Evolutionary conservation across 1,284 basidiomycete genomes (phyloP).

Genomic region (Ceratorhiza oryzae-sativae): DNA sequence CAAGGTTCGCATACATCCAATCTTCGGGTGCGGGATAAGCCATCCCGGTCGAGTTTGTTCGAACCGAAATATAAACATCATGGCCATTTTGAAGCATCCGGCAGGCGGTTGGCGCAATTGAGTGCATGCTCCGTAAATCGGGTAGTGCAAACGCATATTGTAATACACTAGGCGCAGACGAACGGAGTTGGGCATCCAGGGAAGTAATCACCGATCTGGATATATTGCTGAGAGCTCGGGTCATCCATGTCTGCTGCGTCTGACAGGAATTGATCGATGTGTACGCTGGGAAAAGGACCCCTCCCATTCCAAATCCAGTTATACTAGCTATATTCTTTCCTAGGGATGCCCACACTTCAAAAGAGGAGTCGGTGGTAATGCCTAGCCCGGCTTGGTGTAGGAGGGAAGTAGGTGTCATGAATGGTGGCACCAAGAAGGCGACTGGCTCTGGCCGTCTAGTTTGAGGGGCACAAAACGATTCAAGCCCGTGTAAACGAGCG

Average conservation of each 20-base stretch:
- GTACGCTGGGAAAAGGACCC: not conserved
- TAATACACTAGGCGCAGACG: not conserved
- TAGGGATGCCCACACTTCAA: conserved; percentile 56
- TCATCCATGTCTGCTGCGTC: not conserved
- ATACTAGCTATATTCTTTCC: conserved; percentile 47
- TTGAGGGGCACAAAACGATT: conserved; percentile 41
- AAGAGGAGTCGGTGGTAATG: conserved; percentile 38
- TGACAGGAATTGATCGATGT: not conserved
- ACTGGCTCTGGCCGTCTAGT: conserved; percentile 48
- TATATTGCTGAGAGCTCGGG: not conserved
- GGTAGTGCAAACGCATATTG: conserved; percentile 54
- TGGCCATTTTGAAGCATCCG: conserved; percentile 54
- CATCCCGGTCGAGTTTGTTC: conserved; percentile 31
- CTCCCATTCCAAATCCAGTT: conserved; percentile 26
- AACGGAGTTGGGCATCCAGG: not conserved
- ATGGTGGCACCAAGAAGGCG: conserved; percentile 64
- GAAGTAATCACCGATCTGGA: not conserved
- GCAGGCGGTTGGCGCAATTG: conserved; percentile 58
- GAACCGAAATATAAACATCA: conserved; percentile 51
- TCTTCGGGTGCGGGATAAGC: not conserved
- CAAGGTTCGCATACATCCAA: conserved; percentile 2
- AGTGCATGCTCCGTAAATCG: conserved; percentile 53
- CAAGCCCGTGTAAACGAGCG: conserved; percentile 46
- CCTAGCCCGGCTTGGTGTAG: conserved; percentile 48
- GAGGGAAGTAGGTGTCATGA: conserved; percentile 55